phyloP scores from a whole-genome alignment of 75 land plant species.

The Picea glauca region DNA sequence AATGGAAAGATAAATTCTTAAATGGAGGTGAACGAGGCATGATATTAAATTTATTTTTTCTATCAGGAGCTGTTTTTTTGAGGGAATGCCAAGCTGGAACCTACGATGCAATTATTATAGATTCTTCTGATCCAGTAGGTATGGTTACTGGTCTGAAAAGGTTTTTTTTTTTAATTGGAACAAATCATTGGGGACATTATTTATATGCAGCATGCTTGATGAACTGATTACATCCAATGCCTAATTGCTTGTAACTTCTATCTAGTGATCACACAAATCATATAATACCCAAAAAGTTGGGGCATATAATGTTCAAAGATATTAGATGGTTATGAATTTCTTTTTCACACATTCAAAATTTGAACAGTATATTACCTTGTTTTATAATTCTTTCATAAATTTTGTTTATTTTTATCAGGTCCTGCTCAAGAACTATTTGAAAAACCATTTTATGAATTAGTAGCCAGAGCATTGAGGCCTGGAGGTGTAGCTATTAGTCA shows the following conservation, averaged over 20 bases:
- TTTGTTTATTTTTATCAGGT: not conserved
- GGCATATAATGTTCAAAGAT: not conserved
- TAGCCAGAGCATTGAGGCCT: conserved; percentile 8
- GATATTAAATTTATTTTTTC: not conserved
- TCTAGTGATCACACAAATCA: not conserved
- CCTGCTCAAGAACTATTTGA: conserved; percentile 11
- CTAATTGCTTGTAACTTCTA: not conserved
- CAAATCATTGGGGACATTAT: not conserved
- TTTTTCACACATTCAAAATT: not conserved
- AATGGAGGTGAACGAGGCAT: not conserved
- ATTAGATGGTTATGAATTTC: not conserved
- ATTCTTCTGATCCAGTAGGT: conserved; percentile 90
- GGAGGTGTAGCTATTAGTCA: conserved; percentile 7
- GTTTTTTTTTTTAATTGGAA: not conserved
- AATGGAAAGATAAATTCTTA: not conserved
- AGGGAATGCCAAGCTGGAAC: conserved; percentile 69
- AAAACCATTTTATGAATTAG: not conserved
- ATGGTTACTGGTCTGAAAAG: not conserved
- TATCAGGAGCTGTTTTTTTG: conserved; percentile 85
- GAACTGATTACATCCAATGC: not conserved
- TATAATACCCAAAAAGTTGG: not conserved
- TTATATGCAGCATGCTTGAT: not conserved
- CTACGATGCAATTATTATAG: conserved; percentile 96
- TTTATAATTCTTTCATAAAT: no score
- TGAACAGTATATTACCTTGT: no score